Evolutionary conservation across 1,139 yeast genomes (phyloP).

Genomic region (Hyphopichia fennica): DNA sequence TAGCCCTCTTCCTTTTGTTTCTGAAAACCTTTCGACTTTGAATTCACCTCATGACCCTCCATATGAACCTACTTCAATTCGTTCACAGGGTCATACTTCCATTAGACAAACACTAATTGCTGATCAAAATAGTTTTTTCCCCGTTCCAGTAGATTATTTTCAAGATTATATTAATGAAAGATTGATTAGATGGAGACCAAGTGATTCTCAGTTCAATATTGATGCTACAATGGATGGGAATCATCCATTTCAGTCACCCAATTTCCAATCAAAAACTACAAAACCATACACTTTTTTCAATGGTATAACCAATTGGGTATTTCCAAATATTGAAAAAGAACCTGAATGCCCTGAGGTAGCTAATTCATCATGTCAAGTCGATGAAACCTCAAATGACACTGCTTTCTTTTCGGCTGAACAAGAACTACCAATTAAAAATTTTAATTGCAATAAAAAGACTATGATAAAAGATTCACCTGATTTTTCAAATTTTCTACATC

Average conservation of each 20-base stretch:
- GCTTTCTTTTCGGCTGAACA: background rate
- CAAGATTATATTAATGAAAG: constrained; percentile 51
- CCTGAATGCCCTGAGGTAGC: background rate
- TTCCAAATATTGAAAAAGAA: background rate
- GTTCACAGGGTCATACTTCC: background rate
- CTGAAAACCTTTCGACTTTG: constrained; percentile 1
- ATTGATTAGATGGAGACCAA: constrained; percentile 53
- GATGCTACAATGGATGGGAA: constrained; percentile 34
- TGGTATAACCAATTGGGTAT: background rate
- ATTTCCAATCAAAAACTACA: background rate
- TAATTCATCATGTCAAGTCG: background rate
- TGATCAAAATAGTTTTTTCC: constrained; percentile 13
- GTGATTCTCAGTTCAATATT: constrained; percentile 41
- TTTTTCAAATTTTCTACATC: constrained; percentile 5
- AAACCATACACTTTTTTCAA: background rate
- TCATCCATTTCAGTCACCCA: constrained; percentile 38
- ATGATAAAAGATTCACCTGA: constrained; percentile 5
- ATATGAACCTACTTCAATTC: constrained; percentile 4
- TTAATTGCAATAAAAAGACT: background rate
- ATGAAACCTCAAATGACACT: background rate
- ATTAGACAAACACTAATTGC: constrained; percentile 15
- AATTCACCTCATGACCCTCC: constrained; percentile 14
- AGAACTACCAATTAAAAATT: no score
- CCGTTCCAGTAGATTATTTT: constrained; percentile 27
- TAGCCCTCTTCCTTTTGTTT: background rate